phyloP scores from a whole-genome alignment of 2,329 filamentous ascomycete genomes.

The Tolypocladium endophyticum region DNA sequence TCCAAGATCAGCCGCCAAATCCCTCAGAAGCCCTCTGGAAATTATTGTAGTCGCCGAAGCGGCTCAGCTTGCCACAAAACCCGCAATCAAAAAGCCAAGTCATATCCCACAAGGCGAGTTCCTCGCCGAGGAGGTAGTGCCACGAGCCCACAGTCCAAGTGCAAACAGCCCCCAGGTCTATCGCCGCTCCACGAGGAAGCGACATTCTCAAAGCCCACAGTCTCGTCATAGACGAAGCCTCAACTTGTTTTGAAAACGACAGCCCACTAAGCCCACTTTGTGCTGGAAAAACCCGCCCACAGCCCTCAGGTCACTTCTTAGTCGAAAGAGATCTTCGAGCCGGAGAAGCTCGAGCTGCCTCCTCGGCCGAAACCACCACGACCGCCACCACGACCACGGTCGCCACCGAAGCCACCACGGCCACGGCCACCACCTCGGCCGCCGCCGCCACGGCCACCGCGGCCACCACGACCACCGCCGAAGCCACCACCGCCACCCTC shows the following conservation, averaged over 20 bases:
- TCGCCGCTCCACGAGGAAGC: slow-evolving; percentile 33
- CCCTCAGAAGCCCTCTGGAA: slow-evolving; percentile 28
- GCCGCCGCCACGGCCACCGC: slow-evolving; percentile 32
- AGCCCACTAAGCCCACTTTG: slow-evolving; percentile 41
- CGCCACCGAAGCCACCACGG: slow-evolving; percentile 39
- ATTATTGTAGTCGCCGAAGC: slow-evolving; percentile 11
- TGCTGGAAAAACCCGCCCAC: slow-evolving; percentile 27
- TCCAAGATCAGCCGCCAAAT: slow-evolving; percentile 25
- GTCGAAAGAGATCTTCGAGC: slow-evolving; percentile 68
- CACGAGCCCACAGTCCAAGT: slow-evolving; percentile 28
- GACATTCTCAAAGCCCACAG: slow-evolving; percentile 44
- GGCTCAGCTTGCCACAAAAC: slow-evolving; percentile 14
- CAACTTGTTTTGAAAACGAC: slow-evolving; percentile 38
- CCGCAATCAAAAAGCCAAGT: slow-evolving; percentile 23
- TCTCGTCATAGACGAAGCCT: slow-evolving; percentile 18
- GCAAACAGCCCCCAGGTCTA: slow-evolving; percentile 44
- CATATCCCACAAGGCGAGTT: slow-evolving; percentile 8
- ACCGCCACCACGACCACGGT: slow-evolving; percentile 41
- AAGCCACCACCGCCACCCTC: slow-evolving; percentile 41
- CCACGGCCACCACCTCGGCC: slow-evolving; percentile 34
- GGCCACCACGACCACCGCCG: slow-evolving; percentile 39
- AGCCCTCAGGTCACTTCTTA: slow-evolving; percentile 33
- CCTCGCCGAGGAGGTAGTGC: slow-evolving; percentile 9
- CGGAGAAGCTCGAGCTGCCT: slow-evolving; percentile 34
- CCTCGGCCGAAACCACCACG: slow-evolving; percentile 40